Evolutionary conservation across 352 stramenopile genomes (phyloP), one percentile per base, ranked within the genome.

Genomic region (Globisporangium ultimum): DNA sequence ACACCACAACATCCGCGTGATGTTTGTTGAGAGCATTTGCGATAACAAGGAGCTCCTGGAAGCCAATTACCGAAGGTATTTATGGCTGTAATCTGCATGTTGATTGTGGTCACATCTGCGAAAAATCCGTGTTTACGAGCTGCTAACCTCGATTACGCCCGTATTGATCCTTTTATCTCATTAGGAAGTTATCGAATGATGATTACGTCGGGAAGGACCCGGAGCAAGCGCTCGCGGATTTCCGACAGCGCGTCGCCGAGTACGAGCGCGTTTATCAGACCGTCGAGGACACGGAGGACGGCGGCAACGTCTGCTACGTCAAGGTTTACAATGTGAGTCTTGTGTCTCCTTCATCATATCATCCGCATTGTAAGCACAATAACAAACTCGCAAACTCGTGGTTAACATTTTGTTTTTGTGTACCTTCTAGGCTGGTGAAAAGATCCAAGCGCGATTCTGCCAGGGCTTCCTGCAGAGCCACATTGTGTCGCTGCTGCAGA

Each of bases 11-110:
- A 72, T 88, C 48, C 80, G 93, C 48, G 87, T 97, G 52, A 89
- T 98, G 65, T 98, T 98, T 69, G 88, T 98, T 0, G 95, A 98
- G 69, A 96, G 83, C 65, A 97, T 98, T 67, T 98, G 95, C 66
- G 93, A 98, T 70, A 95, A 98, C 66, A 63, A 84, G 43, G 76
- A 96, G 65, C 67, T 98, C 14, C 72, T 98, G 11, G 74, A 96
- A 55, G 88, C 85, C 55, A 98, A 98, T 78, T 98, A 96, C 61
- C 72, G 73, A 50, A 65, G 84, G 83, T 91, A 59, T 71, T 56
- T 56, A 42, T 48, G 68, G 28, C 28, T 36, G 28, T 10, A 61
- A 59, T 61, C 48, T 34, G n/a, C 10, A 32, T 63, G 24, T 46
- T 40, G 32, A 64, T 43, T 46, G 47, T 43, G 51, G 61, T 55